Percentiles rank a stretch among this genome's conserved stretches.
Conservation (phyloP, 768 basidiomycete species). For the Suillus clintonianus region DNA sequence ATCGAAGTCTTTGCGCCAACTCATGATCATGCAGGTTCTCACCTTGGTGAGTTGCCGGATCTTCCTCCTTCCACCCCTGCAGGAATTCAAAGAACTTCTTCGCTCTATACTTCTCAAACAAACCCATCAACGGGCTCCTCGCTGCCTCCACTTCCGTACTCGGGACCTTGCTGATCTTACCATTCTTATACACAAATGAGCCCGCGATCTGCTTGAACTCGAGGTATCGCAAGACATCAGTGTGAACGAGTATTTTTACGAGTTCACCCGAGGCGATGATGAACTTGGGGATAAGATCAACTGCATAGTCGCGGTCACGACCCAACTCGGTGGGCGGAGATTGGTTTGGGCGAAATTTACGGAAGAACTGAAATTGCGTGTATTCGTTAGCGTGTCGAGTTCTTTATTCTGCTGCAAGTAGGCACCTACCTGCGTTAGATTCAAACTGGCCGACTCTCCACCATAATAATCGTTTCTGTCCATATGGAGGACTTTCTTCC, state of each 20-base stretch:
- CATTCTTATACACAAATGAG: conserved; percentile 96
- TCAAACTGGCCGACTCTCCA: conserved; percentile 94
- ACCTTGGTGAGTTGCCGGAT: conserved; percentile 97
- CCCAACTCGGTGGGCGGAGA: conserved; percentile 82
- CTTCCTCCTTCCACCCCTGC: conserved; percentile 93
- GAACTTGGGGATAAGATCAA: conserved; percentile 98
- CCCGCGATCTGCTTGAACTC: conserved; percentile 99
- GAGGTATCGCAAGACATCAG: conserved; percentile 96
- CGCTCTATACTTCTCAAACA: conserved; percentile 96
- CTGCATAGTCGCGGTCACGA: conserved; percentile 95
- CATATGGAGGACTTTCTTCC: conserved; percentile 99
- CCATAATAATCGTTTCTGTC: conserved; percentile 99
- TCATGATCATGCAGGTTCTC: conserved; percentile 14
- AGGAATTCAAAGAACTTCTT: conserved; percentile 99
- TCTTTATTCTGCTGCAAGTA: no score
- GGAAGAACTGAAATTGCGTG: conserved; percentile 71
- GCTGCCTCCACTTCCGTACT: conserved; percentile 98
- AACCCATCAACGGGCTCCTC: conserved; percentile 93
- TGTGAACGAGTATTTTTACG: conserved; percentile 97
- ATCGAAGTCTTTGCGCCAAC: background rate
- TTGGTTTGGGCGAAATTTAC: conserved; percentile 86
- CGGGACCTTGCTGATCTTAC: conserved; percentile 96
- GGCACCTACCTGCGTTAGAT: conserved; percentile 85
- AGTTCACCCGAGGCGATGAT: conserved; percentile 98
- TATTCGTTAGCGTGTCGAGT: conserved; percentile 16